phyloP scores from a whole-genome alignment of 257 asterid genomes.

The Scutellaria galericulata region DNA sequence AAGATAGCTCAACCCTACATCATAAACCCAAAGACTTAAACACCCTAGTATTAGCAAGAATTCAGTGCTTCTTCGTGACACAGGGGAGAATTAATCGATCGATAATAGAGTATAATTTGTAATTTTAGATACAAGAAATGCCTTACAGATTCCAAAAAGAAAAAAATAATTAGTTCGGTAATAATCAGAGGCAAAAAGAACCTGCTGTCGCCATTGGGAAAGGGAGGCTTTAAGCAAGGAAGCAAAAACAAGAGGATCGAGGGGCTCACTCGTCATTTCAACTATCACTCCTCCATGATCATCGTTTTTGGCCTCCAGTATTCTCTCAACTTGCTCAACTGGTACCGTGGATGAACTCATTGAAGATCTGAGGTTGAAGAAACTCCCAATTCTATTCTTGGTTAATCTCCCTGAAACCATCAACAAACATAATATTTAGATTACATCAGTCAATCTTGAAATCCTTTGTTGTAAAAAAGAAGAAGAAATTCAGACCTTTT shows the following conservation, averaged over 20 bases:
- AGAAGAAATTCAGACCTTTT: slow-evolving; percentile 14
- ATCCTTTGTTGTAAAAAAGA: neutral
- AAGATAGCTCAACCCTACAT: too few species aligned
- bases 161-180: too few species aligned
- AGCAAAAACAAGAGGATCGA: slow-evolving; percentile 61
- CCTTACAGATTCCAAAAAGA: too few species aligned
- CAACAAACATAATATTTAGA: slow-evolving; percentile 10
- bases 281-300: slow-evolving; percentile 79
- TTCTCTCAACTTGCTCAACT: slow-evolving; percentile 51
- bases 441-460: slow-evolving; percentile 20
- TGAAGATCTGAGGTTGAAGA: slow-evolving; percentile 41
- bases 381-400: slow-evolving; percentile 38
- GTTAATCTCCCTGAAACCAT: slow-evolving; percentile 47
- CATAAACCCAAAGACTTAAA: neutral
- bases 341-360: slow-evolving; percentile 55
- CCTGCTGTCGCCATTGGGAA: slow-evolving; percentile 78
- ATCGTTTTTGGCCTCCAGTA: slow-evolving; percentile 65
- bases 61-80: neutral
- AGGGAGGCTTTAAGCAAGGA: slow-evolving; percentile 77
- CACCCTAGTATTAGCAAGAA: too few species aligned
- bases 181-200: slow-evolving; percentile 14
- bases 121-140: too few species aligned
- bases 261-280: slow-evolving; percentile 70
- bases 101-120: too few species aligned
- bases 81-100: neutral